phyloP scores from a whole-genome alignment of 305 asterid species.

The Stenogyne calaminthoides region DNA sequence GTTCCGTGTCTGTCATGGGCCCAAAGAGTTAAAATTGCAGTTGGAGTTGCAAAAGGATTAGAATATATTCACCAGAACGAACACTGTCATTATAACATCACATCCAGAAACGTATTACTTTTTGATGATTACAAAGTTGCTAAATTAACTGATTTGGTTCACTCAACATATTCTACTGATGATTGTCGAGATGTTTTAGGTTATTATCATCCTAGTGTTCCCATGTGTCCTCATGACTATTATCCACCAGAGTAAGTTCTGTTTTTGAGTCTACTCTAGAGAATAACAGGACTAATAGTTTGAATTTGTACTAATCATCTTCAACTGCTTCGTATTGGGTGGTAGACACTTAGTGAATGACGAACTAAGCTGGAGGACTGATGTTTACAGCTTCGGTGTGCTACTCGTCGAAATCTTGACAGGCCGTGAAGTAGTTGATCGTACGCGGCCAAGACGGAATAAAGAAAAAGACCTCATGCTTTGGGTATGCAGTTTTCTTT shows the following conservation, averaged over 20 bases:
- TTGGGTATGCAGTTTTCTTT: conserved; percentile 34
- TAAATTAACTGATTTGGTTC: conserved; percentile 28
- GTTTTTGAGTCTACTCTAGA: background rate
- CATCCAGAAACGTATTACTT: conserved; percentile 19
- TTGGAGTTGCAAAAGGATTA: conserved; percentile 28
- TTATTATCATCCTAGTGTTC: background rate
- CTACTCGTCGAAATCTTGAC: conserved; percentile 23
- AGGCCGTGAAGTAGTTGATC: conserved; percentile 32
- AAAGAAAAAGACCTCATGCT: conserved; percentile 42
- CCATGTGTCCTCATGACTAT: conserved; percentile 10
- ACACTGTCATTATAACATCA: conserved; percentile 17
- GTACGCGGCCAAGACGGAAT: conserved; percentile 45
- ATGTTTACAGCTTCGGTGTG: conserved; percentile 34
- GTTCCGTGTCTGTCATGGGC: conserved; percentile 42
- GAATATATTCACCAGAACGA: conserved; percentile 23
- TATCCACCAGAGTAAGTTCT: conserved; percentile 32
- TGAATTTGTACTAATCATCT: conserved; percentile 19
- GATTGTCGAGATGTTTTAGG: background rate
- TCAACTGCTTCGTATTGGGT: background rate
- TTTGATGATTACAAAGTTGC: conserved; percentile 13
- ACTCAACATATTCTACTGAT: background rate
- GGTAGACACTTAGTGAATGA: conserved; percentile 39
- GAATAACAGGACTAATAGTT: background rate
- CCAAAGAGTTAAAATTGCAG: conserved; percentile 26
- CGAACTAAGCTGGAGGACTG: background rate